These are phyloP conservation scores for Isabelozyma pseudorhagii DNA, from an alignment of 805 yeast genomes.

Conservation along the genomic window DNA sequence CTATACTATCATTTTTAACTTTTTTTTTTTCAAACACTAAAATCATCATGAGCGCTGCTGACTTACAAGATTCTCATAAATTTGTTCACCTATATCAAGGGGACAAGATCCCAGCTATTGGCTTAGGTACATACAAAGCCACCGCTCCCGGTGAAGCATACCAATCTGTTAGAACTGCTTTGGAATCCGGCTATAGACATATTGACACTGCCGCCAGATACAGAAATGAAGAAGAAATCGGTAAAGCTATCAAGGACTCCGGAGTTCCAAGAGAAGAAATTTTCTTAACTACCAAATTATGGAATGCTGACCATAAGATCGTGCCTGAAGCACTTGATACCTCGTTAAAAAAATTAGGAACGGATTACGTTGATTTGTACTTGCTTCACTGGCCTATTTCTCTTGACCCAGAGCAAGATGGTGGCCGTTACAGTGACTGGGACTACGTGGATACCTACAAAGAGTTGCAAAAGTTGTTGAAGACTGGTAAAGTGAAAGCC, in stretches of 20 bases:
- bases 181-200: constrained; percentile 67
- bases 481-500: constrained; percentile 36
- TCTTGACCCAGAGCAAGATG: constrained; percentile 7
- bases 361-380: constrained; percentile 73
- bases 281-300: constrained; percentile 67
- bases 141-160: constrained; percentile 48
- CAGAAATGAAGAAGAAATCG: constrained; percentile 61
- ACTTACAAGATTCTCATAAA: constrained; percentile 8
- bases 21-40: background rate
- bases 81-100: constrained; percentile 56
- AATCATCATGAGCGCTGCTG: constrained; percentile 23
- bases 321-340: constrained; percentile 50
- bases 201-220: constrained; percentile 71
- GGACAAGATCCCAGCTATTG: constrained; percentile 58
- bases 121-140: constrained; percentile 74
- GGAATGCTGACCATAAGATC: constrained; percentile 49
- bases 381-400: constrained; percentile 73
- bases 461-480: constrained; percentile 30
- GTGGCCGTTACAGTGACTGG: constrained; percentile 16
- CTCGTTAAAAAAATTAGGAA: constrained; percentile 57
- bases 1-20: too few relatives aligned
- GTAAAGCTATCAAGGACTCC: constrained; percentile 46
- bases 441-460: constrained; percentile 41
- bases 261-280: constrained; percentile 63
- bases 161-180: constrained; percentile 57